Base-by-base conservation (phyloP, 2,329 filamentous ascomycete genomes). In the Akanthomyces uredinophilus region DNA sequence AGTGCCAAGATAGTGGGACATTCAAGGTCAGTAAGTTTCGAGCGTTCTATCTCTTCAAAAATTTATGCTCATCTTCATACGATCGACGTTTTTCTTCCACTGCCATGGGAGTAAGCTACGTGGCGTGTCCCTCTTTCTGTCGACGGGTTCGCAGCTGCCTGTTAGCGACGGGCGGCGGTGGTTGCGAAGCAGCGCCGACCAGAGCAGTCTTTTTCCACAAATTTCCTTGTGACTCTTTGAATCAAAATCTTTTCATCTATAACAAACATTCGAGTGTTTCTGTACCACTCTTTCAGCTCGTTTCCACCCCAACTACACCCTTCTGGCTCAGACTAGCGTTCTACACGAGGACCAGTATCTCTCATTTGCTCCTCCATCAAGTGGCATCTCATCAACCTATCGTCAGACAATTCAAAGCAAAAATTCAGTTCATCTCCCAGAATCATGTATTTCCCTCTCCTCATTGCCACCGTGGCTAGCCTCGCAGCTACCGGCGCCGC, bases 381-480 rank as follows among this genome's bases (percentile, higher is more conserved):
- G 5, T 20, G n/a, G n/a, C 44, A 24, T 18, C 18, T 11, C 5
- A 11, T 4, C 6, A 16, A 49, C 5, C 5, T 29, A 24, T 6
- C 22, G 39, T 29, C n/a, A 39, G 8, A 7, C 5, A 16, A n/a
- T 11, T 37, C 29, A 24, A 14, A 14, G 32, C 6, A 53, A 5
- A 7, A 24, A 11, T 24, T 8, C 7, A 22, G n/a, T 7, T 3
- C 1, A 10, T 39, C 18, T 4, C 16, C 22, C 22, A 43, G 8
- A 47, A 52, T 51, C 24, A 62, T 62, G 60, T 53, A 62, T 27
- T 57, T 53, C 35, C 51, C 60, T 22, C 16, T 57, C 20, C 3
- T 59, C 37, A n/a, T 22, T 11, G 18, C 41, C 20, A 13, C 27
- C 39, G 7, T 62, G 18, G 27, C 29, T 20, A 5, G 27, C 27